Evolutionary conservation across 306 rosid genomes (phyloP), one percentile per base, ranked within the genome.

Genomic region (Medicago arabica): DNA sequence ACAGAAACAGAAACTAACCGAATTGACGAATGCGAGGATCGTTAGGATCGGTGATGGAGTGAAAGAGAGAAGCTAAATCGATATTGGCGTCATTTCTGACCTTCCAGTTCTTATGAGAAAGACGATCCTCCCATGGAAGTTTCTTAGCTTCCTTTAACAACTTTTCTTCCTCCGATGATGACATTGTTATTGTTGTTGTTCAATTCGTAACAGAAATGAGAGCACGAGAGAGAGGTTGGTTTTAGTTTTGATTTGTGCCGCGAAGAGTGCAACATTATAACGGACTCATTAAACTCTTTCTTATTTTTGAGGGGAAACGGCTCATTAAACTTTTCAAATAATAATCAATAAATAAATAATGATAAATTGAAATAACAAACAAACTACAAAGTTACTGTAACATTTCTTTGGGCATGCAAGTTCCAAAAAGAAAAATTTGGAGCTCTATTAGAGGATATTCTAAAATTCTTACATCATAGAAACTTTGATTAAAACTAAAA

Each of bases 91-190:
- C 99, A 54, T 87, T 92, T 60, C 99, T 83, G 1, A 96, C 99
- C 89, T 96, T 96, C 99, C 99, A 96, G 85, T 89, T 96, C 94
- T 96, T 96, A 83, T 96, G 98, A 11, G 79, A 78, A 18, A 96
- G 80, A 51, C 99, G 97, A 96, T 92, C 99, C 75, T 96, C 99
- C 98, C 98, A 96, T 1, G 99, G 94, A 78, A 96, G 86, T 75
- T 96, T 96, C 88, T 96, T 96, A 8, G 98, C 99, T 81, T 96
- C 99, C 92, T 89, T 96, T 53, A 96, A 55, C 75, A 96, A 74
- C 87, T 88, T 92, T 84, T 96, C 99, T 75, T 96, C 99, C 94
- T 96, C 99, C 84, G 99, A 92, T 31, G 36, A 31, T 23, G 28
- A 23, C 94, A 88, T 81, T 77, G 78, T 49, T 68, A n/a, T 55